These are phyloP conservation scores for Talaromyces sp. DNA, from an alignment of 2,329 filamentous ascomycete species.

Conservation along the genomic window DNA sequence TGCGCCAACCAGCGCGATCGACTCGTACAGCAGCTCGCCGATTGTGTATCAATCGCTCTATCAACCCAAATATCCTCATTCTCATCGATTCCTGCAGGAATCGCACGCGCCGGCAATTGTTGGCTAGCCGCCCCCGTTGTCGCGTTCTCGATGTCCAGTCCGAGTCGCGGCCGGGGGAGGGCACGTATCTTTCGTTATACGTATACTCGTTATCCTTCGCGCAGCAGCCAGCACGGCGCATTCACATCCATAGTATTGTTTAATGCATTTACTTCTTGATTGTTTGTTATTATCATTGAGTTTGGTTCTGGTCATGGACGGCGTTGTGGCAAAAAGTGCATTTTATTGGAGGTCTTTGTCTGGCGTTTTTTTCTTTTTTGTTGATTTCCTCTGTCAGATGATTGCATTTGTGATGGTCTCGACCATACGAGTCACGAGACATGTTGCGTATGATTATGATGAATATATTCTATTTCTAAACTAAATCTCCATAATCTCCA, in stretches of 20 bases:
- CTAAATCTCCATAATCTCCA: no score
- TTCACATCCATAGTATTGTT: constrained; percentile 6
- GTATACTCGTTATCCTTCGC: not conserved
- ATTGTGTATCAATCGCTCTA: constrained; percentile 40
- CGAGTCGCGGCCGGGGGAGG: not conserved
- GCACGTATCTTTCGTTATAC: not conserved
- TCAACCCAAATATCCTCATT: constrained; percentile 26
- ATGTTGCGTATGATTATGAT: not conserved
- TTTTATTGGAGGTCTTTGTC: constrained; percentile 1
- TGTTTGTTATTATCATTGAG: not conserved
- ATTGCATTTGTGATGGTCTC: not conserved
- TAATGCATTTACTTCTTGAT: constrained; percentile 9
- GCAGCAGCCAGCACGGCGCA: not conserved
- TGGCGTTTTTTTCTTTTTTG: constrained; percentile 1
- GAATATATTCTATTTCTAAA: not conserved
- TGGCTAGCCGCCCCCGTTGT: constrained; percentile 20
- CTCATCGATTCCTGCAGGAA: constrained; percentile 42
- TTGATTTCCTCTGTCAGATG: constrained; percentile 6
- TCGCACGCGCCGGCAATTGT: constrained; percentile 42
- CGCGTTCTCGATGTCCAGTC: not conserved
- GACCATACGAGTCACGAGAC: not conserved
- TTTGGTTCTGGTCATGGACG: not conserved
- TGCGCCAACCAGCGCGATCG: not conserved
- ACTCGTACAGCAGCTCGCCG: constrained; percentile 24
- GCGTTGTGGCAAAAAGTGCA: not conserved